Evolutionary conservation across 345 rosid genomes (phyloP).

Genomic region (Pugionium cornutum): DNA sequence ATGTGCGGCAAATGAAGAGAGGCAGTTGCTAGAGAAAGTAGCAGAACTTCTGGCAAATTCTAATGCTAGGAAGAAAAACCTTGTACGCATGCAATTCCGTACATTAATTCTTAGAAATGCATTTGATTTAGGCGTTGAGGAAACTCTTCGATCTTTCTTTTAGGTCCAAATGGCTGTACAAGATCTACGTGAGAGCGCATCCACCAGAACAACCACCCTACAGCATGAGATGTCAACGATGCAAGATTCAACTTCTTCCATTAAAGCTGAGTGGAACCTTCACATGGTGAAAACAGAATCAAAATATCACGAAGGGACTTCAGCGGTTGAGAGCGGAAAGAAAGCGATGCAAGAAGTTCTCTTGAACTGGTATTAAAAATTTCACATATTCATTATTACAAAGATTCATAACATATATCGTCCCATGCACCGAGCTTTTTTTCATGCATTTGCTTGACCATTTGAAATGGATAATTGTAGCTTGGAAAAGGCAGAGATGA

Average conservation of each 20-base stretch:
- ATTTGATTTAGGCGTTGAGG: conserved; percentile 20
- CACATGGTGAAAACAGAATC: conserved; percentile 88
- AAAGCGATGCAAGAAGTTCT: conserved; percentile 76
- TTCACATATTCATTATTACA: conserved; percentile 8
- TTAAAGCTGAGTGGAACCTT: conserved; percentile 73
- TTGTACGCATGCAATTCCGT: conserved; percentile 47
- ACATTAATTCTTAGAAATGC: not conserved
- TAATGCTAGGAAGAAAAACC: conserved; percentile 83
- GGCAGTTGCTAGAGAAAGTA: conserved; percentile 80
- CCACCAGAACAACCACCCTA: conserved; percentile 65
- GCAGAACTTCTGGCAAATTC: conserved; percentile 86
- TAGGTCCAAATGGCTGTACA: conserved; percentile 91
- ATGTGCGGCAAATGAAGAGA: conserved; percentile 87
- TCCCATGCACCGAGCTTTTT: not conserved
- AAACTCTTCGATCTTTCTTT: not conserved
- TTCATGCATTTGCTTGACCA: conserved; percentile 27
- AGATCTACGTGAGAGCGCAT: conserved; percentile 76
- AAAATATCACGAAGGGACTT: conserved; percentile 61
- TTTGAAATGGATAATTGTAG: conserved; percentile 46
- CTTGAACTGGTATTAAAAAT: conserved; percentile 61
- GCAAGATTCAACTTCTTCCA: conserved; percentile 75
- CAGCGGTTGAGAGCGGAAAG: conserved; percentile 78
- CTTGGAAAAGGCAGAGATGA: conserved; percentile 70
- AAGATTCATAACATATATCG: conserved; percentile 7
- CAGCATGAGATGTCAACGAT: conserved; percentile 93